These are phyloP conservation scores for Cryptococcus sp. DNA, from an alignment of 1,284 basidiomycete species.

Conservation along the genomic window DNA sequence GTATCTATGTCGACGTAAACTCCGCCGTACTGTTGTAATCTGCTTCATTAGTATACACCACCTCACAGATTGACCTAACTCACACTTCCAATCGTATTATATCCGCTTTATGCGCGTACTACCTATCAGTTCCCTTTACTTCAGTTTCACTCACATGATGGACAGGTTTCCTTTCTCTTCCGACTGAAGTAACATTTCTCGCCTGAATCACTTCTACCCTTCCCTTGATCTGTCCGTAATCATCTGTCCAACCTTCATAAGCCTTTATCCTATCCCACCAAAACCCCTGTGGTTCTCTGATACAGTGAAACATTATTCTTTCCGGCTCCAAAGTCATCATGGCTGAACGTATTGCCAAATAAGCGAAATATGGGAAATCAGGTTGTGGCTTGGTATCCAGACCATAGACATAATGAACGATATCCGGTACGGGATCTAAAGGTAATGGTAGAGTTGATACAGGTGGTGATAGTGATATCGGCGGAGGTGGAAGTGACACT, in stretches of 20 bases:
- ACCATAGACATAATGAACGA: conserved; percentile 43
- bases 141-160: conserved; percentile 24
- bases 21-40: conserved; percentile 44
- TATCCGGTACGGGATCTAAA: conserved; percentile 28
- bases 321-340: conserved; percentile 37
- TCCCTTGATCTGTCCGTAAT: conserved; percentile 12
- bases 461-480: conserved; percentile 6
- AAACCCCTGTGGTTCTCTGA: conserved; percentile 27
- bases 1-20: conserved; percentile 50
- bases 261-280: conserved; percentile 37
- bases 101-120: conserved; percentile 49
- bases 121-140: neutral
- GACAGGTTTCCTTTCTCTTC: conserved; percentile 22
- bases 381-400: conserved; percentile 17
- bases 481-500: conserved; percentile 17
- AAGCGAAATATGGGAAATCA: conserved; percentile 42
- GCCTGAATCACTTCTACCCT: conserved; percentile 22
- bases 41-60: neutral
- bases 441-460: conserved; percentile 17
- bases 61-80: conserved; percentile 1
- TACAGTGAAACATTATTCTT: conserved; percentile 37
- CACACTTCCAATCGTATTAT: conserved; percentile 44
- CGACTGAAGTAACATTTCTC: conserved; percentile 28
- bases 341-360: conserved; percentile 43
- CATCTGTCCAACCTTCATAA: conserved; percentile 28